phyloP scores from a whole-genome alignment of 305 asterid species.

The Fraxinus nigra region DNA sequence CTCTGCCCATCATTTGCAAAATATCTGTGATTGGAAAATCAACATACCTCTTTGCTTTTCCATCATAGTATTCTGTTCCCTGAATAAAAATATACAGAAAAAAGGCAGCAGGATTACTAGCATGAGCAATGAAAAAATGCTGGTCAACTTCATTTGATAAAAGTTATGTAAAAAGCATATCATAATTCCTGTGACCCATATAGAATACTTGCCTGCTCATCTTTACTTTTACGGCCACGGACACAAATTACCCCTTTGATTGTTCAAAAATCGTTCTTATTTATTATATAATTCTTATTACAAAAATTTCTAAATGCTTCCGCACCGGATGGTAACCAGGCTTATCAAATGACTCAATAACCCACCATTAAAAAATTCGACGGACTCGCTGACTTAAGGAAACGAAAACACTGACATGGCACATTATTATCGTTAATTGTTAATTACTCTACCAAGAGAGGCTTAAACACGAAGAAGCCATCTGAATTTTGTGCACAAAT shows the following conservation, averaged over 20 bases:
- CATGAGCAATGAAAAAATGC: neutral
- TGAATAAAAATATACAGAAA: constrained; percentile 28
- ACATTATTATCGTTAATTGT: neutral
- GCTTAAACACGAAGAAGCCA: neutral
- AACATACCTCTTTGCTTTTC: constrained; percentile 85
- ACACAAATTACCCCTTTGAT: neutral
- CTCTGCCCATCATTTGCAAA: constrained; percentile 99
- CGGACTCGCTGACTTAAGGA: neutral
- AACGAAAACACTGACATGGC: neutral
- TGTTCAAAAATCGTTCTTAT: too few species aligned
- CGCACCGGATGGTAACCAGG: neutral
- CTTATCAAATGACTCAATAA: neutral
- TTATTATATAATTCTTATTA: too few species aligned
- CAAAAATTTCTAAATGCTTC: too few species aligned
- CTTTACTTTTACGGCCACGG: neutral
- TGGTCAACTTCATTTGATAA: neutral
- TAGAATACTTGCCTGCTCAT: neutral
- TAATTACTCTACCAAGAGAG: neutral
- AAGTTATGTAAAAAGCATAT: neutral
- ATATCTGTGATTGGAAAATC: constrained; percentile 98
- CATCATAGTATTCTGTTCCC: constrained; percentile 98
- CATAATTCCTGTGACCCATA: neutral
- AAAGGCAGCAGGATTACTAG: constrained; percentile 14
- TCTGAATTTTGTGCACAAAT: neutral
- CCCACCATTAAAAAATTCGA: neutral